These are phyloP conservation scores for Fraxinus greggii DNA, from an alignment of 305 asterid species.

Conservation along the genomic window DNA sequence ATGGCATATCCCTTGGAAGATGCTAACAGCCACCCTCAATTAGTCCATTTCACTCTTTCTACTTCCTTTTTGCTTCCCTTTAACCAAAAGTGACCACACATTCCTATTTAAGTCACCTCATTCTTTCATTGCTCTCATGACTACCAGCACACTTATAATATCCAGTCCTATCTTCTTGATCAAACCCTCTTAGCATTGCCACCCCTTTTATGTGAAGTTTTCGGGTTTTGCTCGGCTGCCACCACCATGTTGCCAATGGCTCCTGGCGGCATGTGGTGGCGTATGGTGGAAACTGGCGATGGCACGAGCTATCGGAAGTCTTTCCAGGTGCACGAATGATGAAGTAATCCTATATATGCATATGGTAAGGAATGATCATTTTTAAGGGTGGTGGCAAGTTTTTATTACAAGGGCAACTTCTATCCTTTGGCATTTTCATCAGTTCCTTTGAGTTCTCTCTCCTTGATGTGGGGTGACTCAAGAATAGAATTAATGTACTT, in stretches of 20 bases:
- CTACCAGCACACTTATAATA: slow-evolving; percentile 25
- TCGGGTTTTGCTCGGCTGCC: not conserved
- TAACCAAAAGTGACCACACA: slow-evolving; percentile 38
- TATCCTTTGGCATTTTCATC: slow-evolving; percentile 69
- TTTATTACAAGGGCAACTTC: slow-evolving; percentile 57
- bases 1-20: slow-evolving; percentile 63
- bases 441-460: slow-evolving; percentile 14
- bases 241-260: not conserved
- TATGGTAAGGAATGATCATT: slow-evolving; percentile 3
- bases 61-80: slow-evolving; percentile 33
- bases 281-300: not conserved
- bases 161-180: slow-evolving; percentile 21
- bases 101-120: slow-evolving; percentile 39
- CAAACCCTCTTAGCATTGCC: slow-evolving; percentile 36
- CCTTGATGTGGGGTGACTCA: slow-evolving; percentile 9
- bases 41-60: slow-evolving; percentile 14
- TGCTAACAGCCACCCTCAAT: slow-evolving; percentile 35
- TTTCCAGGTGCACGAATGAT: slow-evolving; percentile 21
- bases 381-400: slow-evolving; percentile 24
- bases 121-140: slow-evolving; percentile 30
- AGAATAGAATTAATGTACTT: slow-evolving; percentile 16
- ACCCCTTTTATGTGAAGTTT: slow-evolving; percentile 1
- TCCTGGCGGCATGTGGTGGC: slow-evolving; percentile 22
- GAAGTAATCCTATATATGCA: not conserved
- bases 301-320: not conserved